Percentiles rank a stretch among this genome's conserved stretches.
Evolutionary conservation across 2,329 filamentous ascomycete genomes (phyloP).

Genomic region (Colletotrichum truncatum): DNA sequence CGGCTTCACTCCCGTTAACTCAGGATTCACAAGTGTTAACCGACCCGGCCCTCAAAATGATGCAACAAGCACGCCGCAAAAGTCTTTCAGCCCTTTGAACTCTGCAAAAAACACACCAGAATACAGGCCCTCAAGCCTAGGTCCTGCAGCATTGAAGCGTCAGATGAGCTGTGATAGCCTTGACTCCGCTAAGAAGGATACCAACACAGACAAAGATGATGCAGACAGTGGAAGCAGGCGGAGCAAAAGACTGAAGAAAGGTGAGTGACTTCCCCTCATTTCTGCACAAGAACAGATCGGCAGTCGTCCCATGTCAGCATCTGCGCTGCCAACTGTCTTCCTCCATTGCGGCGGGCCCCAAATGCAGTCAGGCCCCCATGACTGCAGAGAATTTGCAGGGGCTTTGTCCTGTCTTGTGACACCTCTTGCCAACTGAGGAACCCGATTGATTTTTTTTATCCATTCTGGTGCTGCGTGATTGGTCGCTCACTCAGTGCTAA

Average conservation of each 20-base stretch:
- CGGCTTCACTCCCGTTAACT: constrained; percentile 80
- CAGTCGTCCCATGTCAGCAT: constrained; percentile 12
- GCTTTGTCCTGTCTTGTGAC: constrained; percentile 30
- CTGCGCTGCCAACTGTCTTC: constrained; percentile 4
- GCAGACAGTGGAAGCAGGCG: constrained; percentile 72
- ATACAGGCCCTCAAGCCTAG: constrained; percentile 63
- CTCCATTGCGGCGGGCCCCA: constrained; percentile 5
- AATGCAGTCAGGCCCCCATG: neutral
- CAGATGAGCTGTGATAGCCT: constrained; percentile 72
- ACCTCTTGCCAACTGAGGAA: neutral
- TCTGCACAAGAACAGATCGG: neutral
- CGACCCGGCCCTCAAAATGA: constrained; percentile 47
- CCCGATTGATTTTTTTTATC: neutral
- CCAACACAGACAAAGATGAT: constrained; percentile 62
- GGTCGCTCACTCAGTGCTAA: constrained; percentile 25
- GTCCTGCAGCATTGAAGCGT: constrained; percentile 75
- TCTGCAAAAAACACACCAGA: constrained; percentile 74
- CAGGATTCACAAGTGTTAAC: constrained; percentile 75
- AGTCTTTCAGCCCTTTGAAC: constrained; percentile 68
- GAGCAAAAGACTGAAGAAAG: constrained; percentile 93
- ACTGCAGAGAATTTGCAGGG: constrained; percentile 27
- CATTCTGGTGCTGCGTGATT: neutral
- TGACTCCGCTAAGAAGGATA: constrained; percentile 58
- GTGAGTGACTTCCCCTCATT: constrained; percentile 12
- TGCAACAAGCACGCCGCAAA: constrained; percentile 69